These are phyloP conservation scores for Cicer pinnatifidum DNA, from an alignment of 306 rosid species.

Conservation along the genomic window DNA sequence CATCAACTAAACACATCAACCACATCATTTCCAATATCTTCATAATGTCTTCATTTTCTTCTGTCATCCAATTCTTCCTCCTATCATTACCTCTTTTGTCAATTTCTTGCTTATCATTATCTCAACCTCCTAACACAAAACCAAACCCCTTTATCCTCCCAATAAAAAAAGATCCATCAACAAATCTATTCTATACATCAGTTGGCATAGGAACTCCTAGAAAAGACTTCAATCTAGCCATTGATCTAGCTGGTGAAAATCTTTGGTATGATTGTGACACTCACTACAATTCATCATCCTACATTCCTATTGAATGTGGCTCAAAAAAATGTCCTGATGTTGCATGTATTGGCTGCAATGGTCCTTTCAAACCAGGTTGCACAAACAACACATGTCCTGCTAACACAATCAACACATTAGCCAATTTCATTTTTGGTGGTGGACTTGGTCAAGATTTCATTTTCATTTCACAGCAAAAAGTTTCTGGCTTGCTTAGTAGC, in stretches of 20 bases:
- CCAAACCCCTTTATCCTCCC: constrained; percentile 42
- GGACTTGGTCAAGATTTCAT: constrained; percentile 38
- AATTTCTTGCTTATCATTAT: neutral
- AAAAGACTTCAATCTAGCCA: constrained; percentile 33
- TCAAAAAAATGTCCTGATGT: constrained; percentile 40
- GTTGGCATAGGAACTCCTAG: constrained; percentile 53
- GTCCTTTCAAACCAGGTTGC: constrained; percentile 56
- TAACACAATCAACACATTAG: neutral
- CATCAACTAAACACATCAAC: neutral
- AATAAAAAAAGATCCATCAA: constrained; percentile 49
- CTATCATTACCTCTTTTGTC: constrained; percentile 38
- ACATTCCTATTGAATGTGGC: constrained; percentile 23
- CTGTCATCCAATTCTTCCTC: constrained; percentile 19
- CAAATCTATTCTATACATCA: constrained; percentile 49
- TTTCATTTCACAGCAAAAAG: neutral
- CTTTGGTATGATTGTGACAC: constrained; percentile 47
- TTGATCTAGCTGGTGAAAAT: constrained; percentile 50
- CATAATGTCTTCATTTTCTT: constrained; percentile 35
- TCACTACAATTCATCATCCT: constrained; percentile 49
- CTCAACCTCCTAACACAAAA: constrained; percentile 3
- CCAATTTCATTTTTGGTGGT: constrained; percentile 11
- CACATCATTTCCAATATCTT: neutral
- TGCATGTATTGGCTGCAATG: constrained; percentile 37
- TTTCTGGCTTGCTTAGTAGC: constrained; percentile 29
- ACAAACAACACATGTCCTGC: constrained; percentile 44